Conservation (phyloP, 768 basidiomycete species). For the Russula brevipes region DNA sequence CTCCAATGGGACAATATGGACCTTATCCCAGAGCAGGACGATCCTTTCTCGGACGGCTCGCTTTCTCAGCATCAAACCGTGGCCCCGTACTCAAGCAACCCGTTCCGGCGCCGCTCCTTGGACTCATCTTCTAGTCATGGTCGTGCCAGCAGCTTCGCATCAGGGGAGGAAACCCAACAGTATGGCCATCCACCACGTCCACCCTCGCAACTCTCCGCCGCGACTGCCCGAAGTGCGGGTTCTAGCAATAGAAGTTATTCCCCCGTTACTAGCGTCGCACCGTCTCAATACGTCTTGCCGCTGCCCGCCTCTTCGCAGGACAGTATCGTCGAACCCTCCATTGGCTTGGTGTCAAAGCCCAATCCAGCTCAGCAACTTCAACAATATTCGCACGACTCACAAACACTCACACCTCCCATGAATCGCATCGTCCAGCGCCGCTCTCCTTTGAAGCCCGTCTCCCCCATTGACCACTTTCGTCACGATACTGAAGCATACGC, state of each 20-base stretch:
- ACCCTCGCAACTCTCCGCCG: conserved; percentile 13
- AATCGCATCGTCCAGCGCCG: conserved; percentile 17
- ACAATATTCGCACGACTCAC: conserved; percentile 1
- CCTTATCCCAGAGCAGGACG: conserved; percentile 20
- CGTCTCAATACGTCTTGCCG: not conserved
- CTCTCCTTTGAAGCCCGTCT: conserved; percentile 25
- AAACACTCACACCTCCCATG: conserved; percentile 18
- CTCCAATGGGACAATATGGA: conserved; percentile 27
- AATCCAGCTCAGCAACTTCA: conserved; percentile 3
- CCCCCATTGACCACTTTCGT: conserved; percentile 52
- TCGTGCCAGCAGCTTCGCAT: not conserved
- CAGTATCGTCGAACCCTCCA: not conserved
- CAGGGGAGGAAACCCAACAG: not conserved
- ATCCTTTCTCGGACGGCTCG: conserved; percentile 32
- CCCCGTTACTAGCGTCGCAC: not conserved
- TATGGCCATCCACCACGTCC: conserved; percentile 3
- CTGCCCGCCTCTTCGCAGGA: conserved; percentile 13
- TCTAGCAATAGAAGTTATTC: conserved; percentile 2
- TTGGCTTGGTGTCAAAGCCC: conserved; percentile 12
- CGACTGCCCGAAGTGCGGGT: not conserved
- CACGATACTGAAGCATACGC: conserved; percentile 67
- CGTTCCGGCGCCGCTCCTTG: conserved; percentile 13
- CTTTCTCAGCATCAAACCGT: conserved; percentile 1
- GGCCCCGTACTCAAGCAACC: conserved; percentile 7
- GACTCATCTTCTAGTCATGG: not conserved